phyloP scores from a whole-genome alignment of 805 yeast species.

The Cyberlindnera bimundalis region DNA sequence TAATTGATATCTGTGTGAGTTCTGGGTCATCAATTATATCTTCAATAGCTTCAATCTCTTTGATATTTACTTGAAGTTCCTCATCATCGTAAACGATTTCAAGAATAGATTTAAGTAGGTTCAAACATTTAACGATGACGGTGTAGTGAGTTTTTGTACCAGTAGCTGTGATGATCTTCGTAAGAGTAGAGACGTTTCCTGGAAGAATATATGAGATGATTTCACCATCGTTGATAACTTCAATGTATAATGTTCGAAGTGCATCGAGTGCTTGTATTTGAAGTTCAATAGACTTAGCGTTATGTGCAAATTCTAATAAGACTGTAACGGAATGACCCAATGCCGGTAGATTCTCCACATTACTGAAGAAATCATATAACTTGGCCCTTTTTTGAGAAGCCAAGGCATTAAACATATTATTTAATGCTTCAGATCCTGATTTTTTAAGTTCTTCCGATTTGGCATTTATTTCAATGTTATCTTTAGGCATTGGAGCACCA shows the following conservation, averaged over 20 bases:
- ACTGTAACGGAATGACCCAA: constrained; percentile 47
- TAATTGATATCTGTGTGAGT: constrained; percentile 18
- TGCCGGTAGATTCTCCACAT: constrained; percentile 37
- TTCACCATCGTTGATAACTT: constrained; percentile 43
- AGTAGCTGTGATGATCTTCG: constrained; percentile 34
- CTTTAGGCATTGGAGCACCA: constrained; percentile 38
- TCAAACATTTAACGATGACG: constrained; percentile 32
- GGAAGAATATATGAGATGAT: constrained; percentile 47
- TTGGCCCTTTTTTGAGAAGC: constrained; percentile 20
- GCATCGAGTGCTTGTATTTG: constrained; percentile 35
- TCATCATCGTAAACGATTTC: constrained; percentile 40
- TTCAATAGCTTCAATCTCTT: constrained; percentile 21
- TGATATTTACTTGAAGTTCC: constrained; percentile 30
- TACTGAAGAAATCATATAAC: constrained; percentile 27
- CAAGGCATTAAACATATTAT: constrained; percentile 31
- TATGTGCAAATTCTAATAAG: constrained; percentile 34
- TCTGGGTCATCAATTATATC: constrained; percentile 16
- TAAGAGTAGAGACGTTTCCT: constrained; percentile 44
- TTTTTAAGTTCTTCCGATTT: constrained; percentile 36
- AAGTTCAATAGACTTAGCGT: constrained; percentile 27
- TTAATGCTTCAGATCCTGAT: constrained; percentile 35
- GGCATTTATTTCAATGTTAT: constrained; percentile 18
- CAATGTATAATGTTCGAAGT: constrained; percentile 33
- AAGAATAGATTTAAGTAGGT: constrained; percentile 31
- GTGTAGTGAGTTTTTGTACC: constrained; percentile 36